phyloP scores from a whole-genome alignment of 2,329 filamentous ascomycete genomes.

The Sporothrix euskadiensis region DNA sequence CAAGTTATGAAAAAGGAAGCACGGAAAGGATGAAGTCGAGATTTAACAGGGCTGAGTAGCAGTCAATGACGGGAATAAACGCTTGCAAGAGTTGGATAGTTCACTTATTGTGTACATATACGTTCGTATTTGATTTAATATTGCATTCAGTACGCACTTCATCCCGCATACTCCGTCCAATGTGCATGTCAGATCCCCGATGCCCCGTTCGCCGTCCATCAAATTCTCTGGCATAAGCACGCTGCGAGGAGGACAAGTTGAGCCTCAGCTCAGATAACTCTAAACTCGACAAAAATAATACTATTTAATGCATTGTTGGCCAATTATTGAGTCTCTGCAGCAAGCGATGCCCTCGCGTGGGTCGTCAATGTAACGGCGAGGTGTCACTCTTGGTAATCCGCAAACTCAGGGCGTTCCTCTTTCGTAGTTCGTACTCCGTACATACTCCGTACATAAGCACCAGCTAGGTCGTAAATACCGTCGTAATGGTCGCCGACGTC shows the following conservation, averaged over 20 bases:
- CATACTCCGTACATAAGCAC: too few species aligned
- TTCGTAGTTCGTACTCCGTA: too few species aligned
- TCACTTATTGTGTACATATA: too few species aligned
- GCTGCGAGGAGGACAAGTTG: background rate
- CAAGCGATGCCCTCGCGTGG: too few species aligned
- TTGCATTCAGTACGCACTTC: background rate
- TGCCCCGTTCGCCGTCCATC: slow-evolving; percentile 22
- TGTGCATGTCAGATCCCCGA: slow-evolving; percentile 19
- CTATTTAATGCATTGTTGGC: too few species aligned
- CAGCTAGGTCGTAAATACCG: background rate
- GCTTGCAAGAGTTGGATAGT: background rate
- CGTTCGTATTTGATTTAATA: background rate
- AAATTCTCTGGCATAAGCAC: background rate
- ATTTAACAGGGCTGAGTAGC: background rate
- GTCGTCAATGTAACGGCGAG: background rate
- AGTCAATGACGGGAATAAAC: background rate
- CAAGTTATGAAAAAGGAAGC: background rate
- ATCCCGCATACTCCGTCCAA: background rate
- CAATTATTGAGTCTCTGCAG: too few species aligned
- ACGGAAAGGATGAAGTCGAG: background rate
- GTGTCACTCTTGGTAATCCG: background rate
- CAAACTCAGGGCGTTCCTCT: too few species aligned
- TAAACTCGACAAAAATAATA: too few species aligned
- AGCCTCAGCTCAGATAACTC: too few species aligned
- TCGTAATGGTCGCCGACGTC: background rate